Evolutionary conservation across 805 yeast genomes (phyloP).

Genomic region (Wickerhamiella allomyrinae): DNA sequence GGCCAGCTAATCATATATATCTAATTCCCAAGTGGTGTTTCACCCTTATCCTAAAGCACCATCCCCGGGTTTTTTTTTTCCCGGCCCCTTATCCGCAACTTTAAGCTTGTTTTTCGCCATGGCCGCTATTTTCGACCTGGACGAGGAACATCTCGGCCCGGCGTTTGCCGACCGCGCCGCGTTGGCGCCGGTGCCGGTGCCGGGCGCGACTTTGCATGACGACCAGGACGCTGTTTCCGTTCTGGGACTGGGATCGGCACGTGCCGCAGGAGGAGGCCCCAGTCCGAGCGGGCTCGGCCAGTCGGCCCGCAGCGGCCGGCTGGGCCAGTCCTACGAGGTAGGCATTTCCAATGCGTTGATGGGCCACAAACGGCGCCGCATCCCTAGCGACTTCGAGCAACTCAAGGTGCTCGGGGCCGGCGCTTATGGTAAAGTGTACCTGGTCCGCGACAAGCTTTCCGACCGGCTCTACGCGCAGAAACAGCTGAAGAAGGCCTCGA

Average conservation of each 20-base stretch:
- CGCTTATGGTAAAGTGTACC: slow-evolving; percentile 73
- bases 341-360: slow-evolving; percentile 26
- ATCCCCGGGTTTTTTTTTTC: no score
- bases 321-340: slow-evolving; percentile 32
- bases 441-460: slow-evolving; percentile 51
- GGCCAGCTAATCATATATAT: no score
- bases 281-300: neutral
- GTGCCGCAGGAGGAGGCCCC: no score
- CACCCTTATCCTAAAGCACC: no score
- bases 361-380: slow-evolving; percentile 16
- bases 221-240: neutral
- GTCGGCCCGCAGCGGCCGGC: slow-evolving; percentile 1
- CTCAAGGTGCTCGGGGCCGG: slow-evolving; percentile 73
- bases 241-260: neutral
- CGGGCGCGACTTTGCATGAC: neutral
- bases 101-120: neutral
- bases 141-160: neutral
- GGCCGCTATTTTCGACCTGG: slow-evolving; percentile 5
- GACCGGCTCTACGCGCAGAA: slow-evolving; percentile 72
- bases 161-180: slow-evolving; percentile 1
- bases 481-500: slow-evolving; percentile 68
- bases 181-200: neutral
- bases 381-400: slow-evolving; percentile 47
- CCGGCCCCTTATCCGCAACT: neutral
- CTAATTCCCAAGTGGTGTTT: no score